phyloP scores from a whole-genome alignment of 2,329 filamentous ascomycete species.

The Arthrinium puccinioides region DNA sequence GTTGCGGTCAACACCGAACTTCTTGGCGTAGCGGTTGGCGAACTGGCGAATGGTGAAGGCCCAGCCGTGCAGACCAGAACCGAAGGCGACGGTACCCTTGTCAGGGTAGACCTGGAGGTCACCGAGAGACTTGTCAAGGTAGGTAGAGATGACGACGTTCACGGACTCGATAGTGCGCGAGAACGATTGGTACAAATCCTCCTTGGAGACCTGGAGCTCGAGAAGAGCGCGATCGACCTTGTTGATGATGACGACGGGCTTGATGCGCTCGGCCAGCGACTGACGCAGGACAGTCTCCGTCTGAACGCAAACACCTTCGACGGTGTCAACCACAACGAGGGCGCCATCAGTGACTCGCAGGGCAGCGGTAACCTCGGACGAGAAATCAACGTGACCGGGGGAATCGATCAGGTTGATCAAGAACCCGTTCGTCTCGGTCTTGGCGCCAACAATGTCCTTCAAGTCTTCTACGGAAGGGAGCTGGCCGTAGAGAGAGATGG shows the following conservation, averaged over 20 bases:
- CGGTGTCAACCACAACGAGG: slow-evolving; percentile 98
- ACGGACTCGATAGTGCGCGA: slow-evolving; percentile 99
- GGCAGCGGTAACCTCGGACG: slow-evolving; percentile 97
- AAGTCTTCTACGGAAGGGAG: slow-evolving; percentile 77
- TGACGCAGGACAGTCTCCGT: slow-evolving; percentile 99
- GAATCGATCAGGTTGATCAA: slow-evolving; percentile 99
- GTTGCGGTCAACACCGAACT: slow-evolving; percentile 98
- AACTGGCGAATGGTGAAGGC: slow-evolving; percentile 99
- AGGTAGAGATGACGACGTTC: slow-evolving; percentile 99
- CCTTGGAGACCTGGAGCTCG: slow-evolving; percentile 96
- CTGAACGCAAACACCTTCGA: slow-evolving; percentile 99
- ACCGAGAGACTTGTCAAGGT: slow-evolving; percentile 93
- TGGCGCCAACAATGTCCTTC: slow-evolving; percentile 87
- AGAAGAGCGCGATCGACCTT: slow-evolving; percentile 99
- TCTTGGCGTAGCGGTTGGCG: slow-evolving; percentile 93
- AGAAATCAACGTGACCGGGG: slow-evolving; percentile 99
- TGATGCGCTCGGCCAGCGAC: slow-evolving; percentile 99
- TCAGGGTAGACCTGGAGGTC: slow-evolving; percentile 98
- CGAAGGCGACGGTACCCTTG: slow-evolving; percentile 96
- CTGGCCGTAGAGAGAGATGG: slow-evolving; percentile 93
- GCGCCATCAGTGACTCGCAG: slow-evolving; percentile 99
- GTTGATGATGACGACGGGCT: slow-evolving; percentile 99
- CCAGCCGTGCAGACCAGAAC: slow-evolving; percentile 99
- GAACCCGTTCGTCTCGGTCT: slow-evolving; percentile 90
- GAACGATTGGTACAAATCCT: slow-evolving; percentile 99